These are phyloP conservation scores for Leccinum griseonigrum DNA, from an alignment of 1,284 basidiomycete genomes.

Conservation along the genomic window DNA sequence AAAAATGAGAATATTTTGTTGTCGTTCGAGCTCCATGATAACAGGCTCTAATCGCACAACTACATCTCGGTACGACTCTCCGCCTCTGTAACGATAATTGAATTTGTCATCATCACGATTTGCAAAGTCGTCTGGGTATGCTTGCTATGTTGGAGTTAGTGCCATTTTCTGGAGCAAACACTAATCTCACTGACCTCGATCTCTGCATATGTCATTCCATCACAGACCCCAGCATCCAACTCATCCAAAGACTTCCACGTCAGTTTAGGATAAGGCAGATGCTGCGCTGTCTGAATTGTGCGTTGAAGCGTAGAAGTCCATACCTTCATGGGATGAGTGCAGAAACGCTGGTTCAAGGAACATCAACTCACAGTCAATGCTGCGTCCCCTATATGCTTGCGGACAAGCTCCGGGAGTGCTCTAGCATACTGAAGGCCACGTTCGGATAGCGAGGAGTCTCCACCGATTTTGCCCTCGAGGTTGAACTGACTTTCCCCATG, in stretches of 20 bases:
- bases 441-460: conserved; percentile 86
- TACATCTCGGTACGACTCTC: conserved; percentile 95
- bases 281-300: conserved; percentile 88
- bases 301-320: conserved; percentile 97
- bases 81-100: conserved; percentile 95
- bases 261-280: conserved; percentile 86
- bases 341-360: conserved; percentile 8
- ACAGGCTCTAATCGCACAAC: conserved; percentile 97
- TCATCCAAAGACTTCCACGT: conserved; percentile 99
- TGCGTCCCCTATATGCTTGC: conserved; percentile 88
- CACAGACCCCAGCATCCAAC: conserved; percentile 97
- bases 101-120: conserved; percentile 99
- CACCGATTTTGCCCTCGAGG: conserved; percentile 95
- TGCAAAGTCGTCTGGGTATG: conserved; percentile 98
- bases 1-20: conserved; percentile 96
- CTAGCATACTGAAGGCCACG: conserved; percentile 84
- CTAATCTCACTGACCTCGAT: conserved; percentile 68
- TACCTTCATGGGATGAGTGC: conserved; percentile 47
- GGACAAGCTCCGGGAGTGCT: conserved; percentile 86
- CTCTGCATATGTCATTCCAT: conserved; percentile 99
- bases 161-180: background rate
- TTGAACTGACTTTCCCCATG: conserved; percentile 99
- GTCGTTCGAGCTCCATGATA: conserved; percentile 98
- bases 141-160: conserved; percentile 50
- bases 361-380: conserved; percentile 69